phyloP scores from a whole-genome alignment of 1,139 yeast species.

The Geotrichum fermentans region DNA sequence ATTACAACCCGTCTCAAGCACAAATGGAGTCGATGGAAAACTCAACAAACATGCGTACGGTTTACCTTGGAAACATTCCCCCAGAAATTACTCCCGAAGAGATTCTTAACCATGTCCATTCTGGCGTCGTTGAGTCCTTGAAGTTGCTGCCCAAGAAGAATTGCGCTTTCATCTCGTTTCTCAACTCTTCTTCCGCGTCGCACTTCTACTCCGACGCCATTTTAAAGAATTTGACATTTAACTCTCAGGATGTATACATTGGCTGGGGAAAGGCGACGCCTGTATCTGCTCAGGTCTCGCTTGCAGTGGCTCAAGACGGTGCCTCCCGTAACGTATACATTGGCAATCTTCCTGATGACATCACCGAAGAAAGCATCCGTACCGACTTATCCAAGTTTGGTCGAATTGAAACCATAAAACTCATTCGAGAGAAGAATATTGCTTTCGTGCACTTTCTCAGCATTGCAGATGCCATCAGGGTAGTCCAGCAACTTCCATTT shows the following conservation, averaged over 20 bases:
- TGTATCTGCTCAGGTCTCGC: conserved; percentile 61
- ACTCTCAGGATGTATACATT: conserved; percentile 46
- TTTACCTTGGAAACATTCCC: conserved; percentile 85
- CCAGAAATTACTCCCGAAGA: conserved; percentile 72
- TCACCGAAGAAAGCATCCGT: conserved; percentile 58
- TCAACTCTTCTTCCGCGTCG: conserved; percentile 44
- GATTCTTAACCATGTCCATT: conserved; percentile 79
- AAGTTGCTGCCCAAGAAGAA: conserved; percentile 49
- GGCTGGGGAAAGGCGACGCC: conserved; percentile 68
- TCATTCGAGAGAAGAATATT: conserved; percentile 65
- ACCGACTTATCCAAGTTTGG: conserved; percentile 62
- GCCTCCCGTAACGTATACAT: conserved; percentile 89
- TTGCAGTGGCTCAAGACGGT: conserved; percentile 74
- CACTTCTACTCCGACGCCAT: conserved; percentile 51
- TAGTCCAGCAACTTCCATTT: conserved; percentile 59
- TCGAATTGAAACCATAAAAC: conserved; percentile 72
- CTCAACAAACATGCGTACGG: conserved; percentile 51
- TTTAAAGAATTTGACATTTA: conserved; percentile 42
- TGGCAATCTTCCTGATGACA: conserved; percentile 58
- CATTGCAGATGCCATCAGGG: conserved; percentile 74
- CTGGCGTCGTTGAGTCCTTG: conserved; percentile 80
- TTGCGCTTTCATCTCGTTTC: conserved; percentile 44
- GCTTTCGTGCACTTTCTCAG: conserved; percentile 76
- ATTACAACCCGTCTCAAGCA: conserved; percentile 1
- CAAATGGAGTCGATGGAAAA: conserved; percentile 1